Percentiles rank a stretch among this genome's conserved stretches.
phyloP scores from a whole-genome alignment of 495 filamentous ascomycete species.

The Penicillium turbatum region DNA sequence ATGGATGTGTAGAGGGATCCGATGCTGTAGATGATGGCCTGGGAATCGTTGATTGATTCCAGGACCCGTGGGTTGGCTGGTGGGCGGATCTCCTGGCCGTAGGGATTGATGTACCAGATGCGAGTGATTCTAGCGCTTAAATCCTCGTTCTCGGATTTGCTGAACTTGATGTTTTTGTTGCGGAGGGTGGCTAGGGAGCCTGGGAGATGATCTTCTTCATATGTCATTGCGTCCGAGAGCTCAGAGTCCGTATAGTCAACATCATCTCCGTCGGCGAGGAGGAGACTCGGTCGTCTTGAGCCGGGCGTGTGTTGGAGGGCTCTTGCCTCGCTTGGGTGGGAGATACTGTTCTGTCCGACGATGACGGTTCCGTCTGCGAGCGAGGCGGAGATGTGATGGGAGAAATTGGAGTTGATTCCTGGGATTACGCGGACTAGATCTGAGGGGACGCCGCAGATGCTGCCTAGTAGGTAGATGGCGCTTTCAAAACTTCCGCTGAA shows the following conservation, averaged over 20 bases:
- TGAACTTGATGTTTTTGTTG: conserved; percentile 73
- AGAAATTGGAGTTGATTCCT: conserved; percentile 89
- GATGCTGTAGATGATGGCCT: conserved; percentile 81
- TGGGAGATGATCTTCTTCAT: conserved; percentile 84
- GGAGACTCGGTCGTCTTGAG: conserved; percentile 35
- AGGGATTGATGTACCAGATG: conserved; percentile 97
- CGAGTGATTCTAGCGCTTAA: conserved; percentile 72
- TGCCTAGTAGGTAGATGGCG: conserved; percentile 75
- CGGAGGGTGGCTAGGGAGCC: conserved; percentile 76
- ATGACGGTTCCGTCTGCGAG: conserved; percentile 74
- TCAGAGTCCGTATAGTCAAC: conserved; percentile 68
- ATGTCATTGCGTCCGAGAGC: conserved; percentile 29
- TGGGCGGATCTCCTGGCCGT: conserved; percentile 84
- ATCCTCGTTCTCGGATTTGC: conserved; percentile 66
- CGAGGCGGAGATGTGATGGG: conserved; percentile 85
- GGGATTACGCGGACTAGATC: conserved; percentile 72
- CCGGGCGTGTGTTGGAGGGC: conserved; percentile 40
- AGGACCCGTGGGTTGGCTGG: conserved; percentile 76
- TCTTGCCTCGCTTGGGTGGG: conserved; percentile 65
- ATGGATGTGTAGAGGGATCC: conserved; percentile 82
- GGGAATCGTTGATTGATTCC: conserved; percentile 54
- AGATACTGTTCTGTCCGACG: conserved; percentile 88
- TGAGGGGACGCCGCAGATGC: conserved; percentile 72
- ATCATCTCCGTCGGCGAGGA: conserved; percentile 44
- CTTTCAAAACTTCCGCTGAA: conserved; percentile 79